Base-by-base conservation (phyloP, 2,329 filamentous ascomycete genomes). In the Microascus cirrosus region DNA sequence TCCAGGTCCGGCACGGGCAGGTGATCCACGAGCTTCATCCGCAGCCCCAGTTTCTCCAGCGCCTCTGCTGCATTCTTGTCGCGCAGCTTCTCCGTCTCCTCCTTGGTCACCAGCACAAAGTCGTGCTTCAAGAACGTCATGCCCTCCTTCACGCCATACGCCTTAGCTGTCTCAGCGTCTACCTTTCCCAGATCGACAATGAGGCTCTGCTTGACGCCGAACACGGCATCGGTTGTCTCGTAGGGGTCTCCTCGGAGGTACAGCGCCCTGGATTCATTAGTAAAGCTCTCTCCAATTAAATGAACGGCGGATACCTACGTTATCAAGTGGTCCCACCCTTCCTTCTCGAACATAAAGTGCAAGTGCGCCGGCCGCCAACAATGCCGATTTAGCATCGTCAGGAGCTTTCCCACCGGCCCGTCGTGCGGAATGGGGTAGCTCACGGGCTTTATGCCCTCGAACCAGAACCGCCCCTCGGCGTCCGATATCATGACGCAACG, bases 291-390 rank as follows among this genome's bases (percentile, higher is more conserved):
- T 39, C 18, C 36, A 13, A 18, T 39, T 12, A 22, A 25, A 18
- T 10, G 18, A 39, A 32, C 8, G 15, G 48, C n/a, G 32, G 13
- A n/a, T 11, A 84, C 85, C 62, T 76, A 92, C 88, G 90, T 95
- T 67, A 94, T 86, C 65, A 95, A 71, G 68, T 86, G 82, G 74
- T 95, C 90, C 73, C 82, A 91, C 0, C 88, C 87, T 36, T 77
- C 70, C 75, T 90, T 91, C 67, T 86, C 83, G 72, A 95, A 91
- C 88, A 95, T 94, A 65, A 94, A 94, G 70, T 94, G 89, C 77
- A 93, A 81, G 70, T 94, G 89, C 22, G 84, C 82, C 1, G 89
- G 90, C 56, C 90, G 74, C 74, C 84, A 92, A 58, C 84, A 83
- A 72, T 94, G 90, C n/a, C 90, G 75, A n/a, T 80, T 77, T 64